Evolutionary conservation across 257 asterid genomes (phyloP).

Genomic region (Petunia secreta): DNA sequence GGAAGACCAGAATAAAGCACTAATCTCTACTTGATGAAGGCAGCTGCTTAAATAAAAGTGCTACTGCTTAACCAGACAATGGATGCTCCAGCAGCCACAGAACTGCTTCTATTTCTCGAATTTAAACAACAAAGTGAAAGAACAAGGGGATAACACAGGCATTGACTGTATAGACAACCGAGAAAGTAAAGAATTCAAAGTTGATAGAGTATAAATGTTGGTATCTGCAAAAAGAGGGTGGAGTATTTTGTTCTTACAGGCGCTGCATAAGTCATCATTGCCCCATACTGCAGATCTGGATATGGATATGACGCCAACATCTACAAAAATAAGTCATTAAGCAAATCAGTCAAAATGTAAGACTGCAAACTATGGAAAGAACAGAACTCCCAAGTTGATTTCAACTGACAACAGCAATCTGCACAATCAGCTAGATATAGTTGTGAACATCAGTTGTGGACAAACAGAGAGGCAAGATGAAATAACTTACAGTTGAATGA

Average conservation of each 20-base stretch:
- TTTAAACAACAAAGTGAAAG: not conserved
- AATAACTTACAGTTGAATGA: slow-evolving; percentile 69
- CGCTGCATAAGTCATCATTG: slow-evolving; percentile 68
- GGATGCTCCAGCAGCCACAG: not conserved
- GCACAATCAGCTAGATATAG: not conserved
- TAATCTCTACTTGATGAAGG: not conserved
- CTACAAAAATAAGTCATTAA: slow-evolving; percentile 43
- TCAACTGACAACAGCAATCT: not conserved
- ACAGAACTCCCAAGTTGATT: not conserved
- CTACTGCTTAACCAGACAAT: not conserved
- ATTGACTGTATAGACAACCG: not conserved
- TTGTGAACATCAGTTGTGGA: not conserved
- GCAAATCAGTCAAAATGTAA: slow-evolving; percentile 10
- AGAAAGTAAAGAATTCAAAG: not conserved
- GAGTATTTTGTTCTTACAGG: slow-evolving; percentile 50
- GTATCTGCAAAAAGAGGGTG: slow-evolving; percentile 2
- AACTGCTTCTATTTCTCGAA: not conserved
- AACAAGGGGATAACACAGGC: not conserved
- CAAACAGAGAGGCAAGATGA: slow-evolving; percentile 11
- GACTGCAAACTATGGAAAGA: not conserved
- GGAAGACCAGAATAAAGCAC: not conserved
- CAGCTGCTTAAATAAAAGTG: not conserved
- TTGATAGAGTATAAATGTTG: not conserved
- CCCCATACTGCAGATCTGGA: slow-evolving; percentile 68
- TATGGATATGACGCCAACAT: slow-evolving; percentile 72